These are phyloP conservation scores for Candida khao-thaluensis DNA, from an alignment of 805 yeast genomes.

Conservation along the genomic window DNA sequence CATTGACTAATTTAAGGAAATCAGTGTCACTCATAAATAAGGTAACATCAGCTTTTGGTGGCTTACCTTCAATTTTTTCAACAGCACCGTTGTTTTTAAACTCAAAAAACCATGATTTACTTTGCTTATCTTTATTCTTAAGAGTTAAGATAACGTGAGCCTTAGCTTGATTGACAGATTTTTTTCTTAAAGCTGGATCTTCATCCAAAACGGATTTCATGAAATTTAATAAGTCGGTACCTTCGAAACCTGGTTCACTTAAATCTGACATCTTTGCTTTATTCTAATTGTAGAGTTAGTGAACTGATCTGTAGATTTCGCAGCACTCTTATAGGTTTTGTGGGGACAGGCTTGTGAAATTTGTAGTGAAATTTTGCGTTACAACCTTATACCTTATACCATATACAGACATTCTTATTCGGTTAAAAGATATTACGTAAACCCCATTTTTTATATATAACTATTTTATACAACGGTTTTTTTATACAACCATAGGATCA, in stretches of 20 bases:
- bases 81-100: slow-evolving; percentile 53
- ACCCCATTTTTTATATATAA: no score
- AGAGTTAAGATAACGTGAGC: slow-evolving; percentile 42
- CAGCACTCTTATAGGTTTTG: no score
- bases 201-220: slow-evolving; percentile 25
- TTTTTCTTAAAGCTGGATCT: slow-evolving; percentile 19
- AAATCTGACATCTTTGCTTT: slow-evolving; percentile 15
- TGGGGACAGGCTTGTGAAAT: slow-evolving; percentile 5
- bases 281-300: no score
- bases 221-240: slow-evolving; percentile 22
- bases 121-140: slow-evolving; percentile 53
- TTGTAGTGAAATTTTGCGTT: no score
- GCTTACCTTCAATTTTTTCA: slow-evolving; percentile 38
- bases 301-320: no score
- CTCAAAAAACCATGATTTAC: slow-evolving; percentile 61
- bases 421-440: no score
- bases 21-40: slow-evolving; percentile 59
- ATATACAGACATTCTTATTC: no score
- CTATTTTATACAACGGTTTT: no score
- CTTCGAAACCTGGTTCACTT: slow-evolving; percentile 26
- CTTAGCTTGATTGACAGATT: slow-evolving; percentile 21
- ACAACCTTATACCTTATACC: no score
- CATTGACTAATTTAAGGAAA: slow-evolving; percentile 61
- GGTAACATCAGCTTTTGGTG: slow-evolving; percentile 53
- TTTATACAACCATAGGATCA: no score